Evolutionary conservation across 179 eudicot species (phyloP), one percentile per base, ranked within the genome.

Genomic region (Carnegiea gigantea): DNA sequence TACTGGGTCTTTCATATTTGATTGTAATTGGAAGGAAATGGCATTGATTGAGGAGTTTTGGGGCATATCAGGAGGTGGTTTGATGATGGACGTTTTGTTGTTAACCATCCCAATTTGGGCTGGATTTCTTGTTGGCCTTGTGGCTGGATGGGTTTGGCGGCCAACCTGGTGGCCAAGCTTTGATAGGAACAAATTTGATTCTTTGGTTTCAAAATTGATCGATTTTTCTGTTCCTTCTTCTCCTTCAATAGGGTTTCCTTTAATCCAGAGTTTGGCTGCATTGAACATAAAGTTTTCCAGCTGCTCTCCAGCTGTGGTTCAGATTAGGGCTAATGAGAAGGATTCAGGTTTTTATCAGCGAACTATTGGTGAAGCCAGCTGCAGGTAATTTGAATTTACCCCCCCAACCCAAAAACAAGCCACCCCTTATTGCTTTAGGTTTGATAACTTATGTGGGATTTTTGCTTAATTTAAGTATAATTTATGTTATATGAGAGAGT

Each of bases 121-220:
- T 77, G 95, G 94, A 4, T 92, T 93, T 87, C 77, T 95, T 43
- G 30, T 92, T 78, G 98, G 97, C 38, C 60, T 93, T 78, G 21
- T 93, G 33, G 83, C 91, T 70, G 98, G 97, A n/a, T 91, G 97
- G 98, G 82, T 72, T 68, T 95, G 97, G 97, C 89, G 87, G 77
- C 98, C 98, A 38, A 91, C 84, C 28, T 93, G 97, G 97, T 93
- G 97, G 96, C 88, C 83, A 70, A 59, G 75, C 80, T 82, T 80
- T 33, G 88, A 86, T 57, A 83, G 77, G 73, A 84, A 80, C 11
- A 89, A 85, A 75, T 82, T 92, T 57, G 89, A 87, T 43, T 74
- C 82, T 67, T 85, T 87, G 2, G 11, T 87, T 51, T 77, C 89
- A 1, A 87, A 82, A 70, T 24, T 84, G 76, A 78, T 49, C 11